phyloP scores from a whole-genome alignment of 2,329 filamentous ascomycete genomes.

The Penicillium frequentans region DNA sequence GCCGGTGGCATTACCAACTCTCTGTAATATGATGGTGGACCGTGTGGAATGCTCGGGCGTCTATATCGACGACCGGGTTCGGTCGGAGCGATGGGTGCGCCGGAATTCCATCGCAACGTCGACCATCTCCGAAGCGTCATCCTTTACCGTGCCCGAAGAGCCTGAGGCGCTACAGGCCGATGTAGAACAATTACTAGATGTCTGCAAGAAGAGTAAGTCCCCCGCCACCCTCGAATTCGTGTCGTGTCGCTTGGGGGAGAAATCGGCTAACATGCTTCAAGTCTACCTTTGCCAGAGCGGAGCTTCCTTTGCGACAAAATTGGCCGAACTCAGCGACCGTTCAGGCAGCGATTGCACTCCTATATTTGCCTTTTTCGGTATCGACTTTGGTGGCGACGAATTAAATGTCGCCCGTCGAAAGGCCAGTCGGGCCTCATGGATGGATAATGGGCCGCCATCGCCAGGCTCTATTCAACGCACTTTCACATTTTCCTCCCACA shows the following conservation, averaged over 20 bases:
- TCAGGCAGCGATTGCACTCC: constrained; percentile 50
- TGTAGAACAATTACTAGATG: constrained; percentile 49
- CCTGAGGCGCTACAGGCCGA: constrained; percentile 49
- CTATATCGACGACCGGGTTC: constrained; percentile 49
- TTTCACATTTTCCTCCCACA: constrained; percentile 45
- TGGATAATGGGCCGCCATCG: constrained; percentile 32
- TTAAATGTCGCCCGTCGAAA: constrained; percentile 33
- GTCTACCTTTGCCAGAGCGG: constrained; percentile 57
- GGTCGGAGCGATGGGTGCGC: constrained; percentile 46
- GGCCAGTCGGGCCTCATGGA: constrained; percentile 30
- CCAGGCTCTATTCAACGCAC: constrained; percentile 35
- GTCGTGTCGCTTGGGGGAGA: background rate
- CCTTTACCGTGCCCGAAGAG: constrained; percentile 38
- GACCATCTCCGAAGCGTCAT: constrained; percentile 25
- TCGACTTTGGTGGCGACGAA: constrained; percentile 44
- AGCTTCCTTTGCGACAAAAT: constrained; percentile 53
- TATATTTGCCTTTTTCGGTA: constrained; percentile 58
- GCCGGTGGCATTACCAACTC: constrained; percentile 5
- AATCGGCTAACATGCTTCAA: constrained; percentile 27
- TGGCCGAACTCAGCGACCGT: constrained; percentile 52
- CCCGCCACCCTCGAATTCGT: background rate
- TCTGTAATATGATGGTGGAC: constrained; percentile 41
- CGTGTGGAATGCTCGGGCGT: constrained; percentile 45
- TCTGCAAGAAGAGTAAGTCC: constrained; percentile 55
- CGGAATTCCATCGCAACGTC: constrained; percentile 30